These are phyloP conservation scores for Rubia yunnanensis DNA, from an alignment of 257 asterid species.

Conservation along the genomic window DNA sequence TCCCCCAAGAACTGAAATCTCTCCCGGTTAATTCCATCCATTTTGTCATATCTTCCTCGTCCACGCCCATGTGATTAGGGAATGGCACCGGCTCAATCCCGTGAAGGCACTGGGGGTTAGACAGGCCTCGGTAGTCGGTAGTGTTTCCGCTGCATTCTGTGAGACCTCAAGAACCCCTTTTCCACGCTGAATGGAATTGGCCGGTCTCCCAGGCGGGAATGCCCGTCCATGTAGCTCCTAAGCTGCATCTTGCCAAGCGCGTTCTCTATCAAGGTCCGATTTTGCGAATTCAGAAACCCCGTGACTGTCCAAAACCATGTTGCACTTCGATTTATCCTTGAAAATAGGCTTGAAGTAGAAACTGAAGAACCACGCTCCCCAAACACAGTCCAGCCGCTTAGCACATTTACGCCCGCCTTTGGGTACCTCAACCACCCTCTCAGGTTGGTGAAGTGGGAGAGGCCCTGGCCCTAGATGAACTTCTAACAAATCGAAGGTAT, in stretches of 20 bases:
- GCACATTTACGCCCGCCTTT: conserved; percentile 49
- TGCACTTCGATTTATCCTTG: neutral
- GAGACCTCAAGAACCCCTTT: conserved; percentile 62
- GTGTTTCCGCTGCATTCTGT: conserved; percentile 68
- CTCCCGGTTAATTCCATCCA: conserved; percentile 67
- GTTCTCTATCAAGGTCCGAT: conserved; percentile 61
- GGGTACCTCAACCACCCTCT: too few species aligned
- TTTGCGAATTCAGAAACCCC: conserved; percentile 59
- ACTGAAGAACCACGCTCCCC: conserved; percentile 89
- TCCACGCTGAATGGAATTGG: conserved; percentile 64
- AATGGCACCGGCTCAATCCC: conserved; percentile 51
- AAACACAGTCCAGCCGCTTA: conserved; percentile 53
- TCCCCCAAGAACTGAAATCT: conserved; percentile 59
- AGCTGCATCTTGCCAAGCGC: conserved; percentile 82
- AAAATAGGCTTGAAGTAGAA: conserved; percentile 34
- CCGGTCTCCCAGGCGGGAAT: conserved; percentile 69
- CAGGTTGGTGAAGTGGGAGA: conserved; percentile 40
- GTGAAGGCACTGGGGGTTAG: conserved; percentile 70
- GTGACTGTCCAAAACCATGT: conserved; percentile 7
- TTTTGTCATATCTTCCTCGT: conserved; percentile 55
- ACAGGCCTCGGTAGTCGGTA: conserved; percentile 68
- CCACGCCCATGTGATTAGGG: conserved; percentile 40
- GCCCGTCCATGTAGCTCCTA: conserved; percentile 72
- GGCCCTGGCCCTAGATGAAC: conserved; percentile 48
- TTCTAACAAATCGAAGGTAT: conserved; percentile 55